Evolutionary conservation across 805 yeast species (phyloP), one percentile per base, ranked within the genome.

Genomic region (Jamesozyma hellenica): DNA sequence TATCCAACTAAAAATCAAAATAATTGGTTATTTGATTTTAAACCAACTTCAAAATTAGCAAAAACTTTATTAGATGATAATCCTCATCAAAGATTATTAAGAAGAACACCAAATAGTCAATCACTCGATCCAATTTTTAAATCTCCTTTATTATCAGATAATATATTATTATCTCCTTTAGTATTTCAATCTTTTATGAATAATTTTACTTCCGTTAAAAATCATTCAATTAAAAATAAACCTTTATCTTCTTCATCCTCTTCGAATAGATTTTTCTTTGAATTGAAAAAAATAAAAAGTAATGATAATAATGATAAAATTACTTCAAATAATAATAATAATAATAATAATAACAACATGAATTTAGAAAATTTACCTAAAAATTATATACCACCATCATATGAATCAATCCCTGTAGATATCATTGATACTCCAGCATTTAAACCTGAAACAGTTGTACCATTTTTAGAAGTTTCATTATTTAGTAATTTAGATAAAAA

Each of bases 341-440:
- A 16, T 14, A 18, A 25, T 7, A 27, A 32, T 7, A 9, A 39
- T 23, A 29, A 10, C 4, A 7, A 14, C 4, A 28, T 13, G 12
- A 10, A 6, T n/a, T 9, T 18, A 25, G 36, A 38, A 14, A 33
- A 28, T 15, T 17, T 55, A 1, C 59, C 59, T 4, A 39, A 15
- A 14, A 55, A 54, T 31, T 69, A 71, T 47, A 41, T 50, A 2
- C 74, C 75, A 0, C 84, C 84, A 0, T 55, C 60, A 3, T 64
- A 72, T 12, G 63, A 81, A 0, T 84, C 87, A 1, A 73, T 81
- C 10, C 57, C 76, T 25, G 63, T 79, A 4, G 94, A 83, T 52
- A 62, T 82, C 26, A 74, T 82, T 1, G 94, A 83, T 50, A 79
- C 90, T 0, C 86, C 88, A 0, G 76, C 82, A 2, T 80, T 78